Conservation (phyloP, 108 stramenopile species). For the Cyclotella cryptica region DNA sequence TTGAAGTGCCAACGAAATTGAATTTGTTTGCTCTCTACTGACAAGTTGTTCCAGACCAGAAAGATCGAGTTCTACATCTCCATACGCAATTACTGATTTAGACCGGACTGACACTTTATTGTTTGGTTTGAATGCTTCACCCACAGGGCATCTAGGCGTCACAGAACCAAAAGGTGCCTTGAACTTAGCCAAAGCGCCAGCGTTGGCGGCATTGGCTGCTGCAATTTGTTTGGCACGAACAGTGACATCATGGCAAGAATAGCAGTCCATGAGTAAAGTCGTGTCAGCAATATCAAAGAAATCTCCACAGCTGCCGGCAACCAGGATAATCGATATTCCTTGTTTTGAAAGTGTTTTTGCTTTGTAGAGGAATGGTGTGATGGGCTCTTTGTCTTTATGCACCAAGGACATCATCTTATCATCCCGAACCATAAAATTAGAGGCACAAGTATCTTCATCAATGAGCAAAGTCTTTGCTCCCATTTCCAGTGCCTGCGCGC, state of each 20-base stretch:
- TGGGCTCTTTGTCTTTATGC: slow-evolving; percentile 92
- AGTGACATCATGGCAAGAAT: slow-evolving; percentile 85
- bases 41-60: slow-evolving; percentile 84
- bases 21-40: slow-evolving; percentile 73
- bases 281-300: slow-evolving; percentile 95
- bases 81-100: slow-evolving; percentile 65
- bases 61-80: slow-evolving; percentile 81
- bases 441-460: slow-evolving; percentile 97
- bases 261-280: slow-evolving; percentile 93
- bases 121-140: slow-evolving; percentile 63
- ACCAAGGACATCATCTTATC: slow-evolving; percentile 95
- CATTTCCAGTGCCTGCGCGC: slow-evolving; percentile 72
- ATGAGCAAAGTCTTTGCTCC: slow-evolving; percentile 89
- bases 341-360: slow-evolving; percentile 83
- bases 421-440: slow-evolving; percentile 96
- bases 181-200: slow-evolving; percentile 38
- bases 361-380: slow-evolving; percentile 92
- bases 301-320: slow-evolving; percentile 95
- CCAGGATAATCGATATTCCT: slow-evolving; percentile 88
- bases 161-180: slow-evolving; percentile 57
- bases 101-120: slow-evolving; percentile 72
- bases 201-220: slow-evolving; percentile 37
- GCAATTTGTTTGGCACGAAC: slow-evolving; percentile 86
- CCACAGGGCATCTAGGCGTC: slow-evolving; percentile 57
- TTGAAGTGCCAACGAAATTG: slow-evolving; percentile 73